These are phyloP conservation scores for Termitomyces sp. DNA, from an alignment of 768 basidiomycete species.

Conservation along the genomic window DNA sequence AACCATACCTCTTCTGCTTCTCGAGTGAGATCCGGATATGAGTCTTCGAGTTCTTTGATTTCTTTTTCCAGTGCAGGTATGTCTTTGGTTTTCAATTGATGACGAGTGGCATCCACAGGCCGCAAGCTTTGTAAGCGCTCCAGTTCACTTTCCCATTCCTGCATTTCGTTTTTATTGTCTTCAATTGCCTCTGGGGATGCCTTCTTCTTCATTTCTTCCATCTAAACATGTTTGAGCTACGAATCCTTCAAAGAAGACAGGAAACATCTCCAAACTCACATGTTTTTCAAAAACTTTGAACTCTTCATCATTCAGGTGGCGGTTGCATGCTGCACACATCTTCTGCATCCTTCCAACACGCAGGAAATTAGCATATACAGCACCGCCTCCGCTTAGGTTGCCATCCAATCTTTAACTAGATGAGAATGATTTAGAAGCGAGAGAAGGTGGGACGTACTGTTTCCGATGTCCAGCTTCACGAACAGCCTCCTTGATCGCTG, in stretches of 20 bases:
- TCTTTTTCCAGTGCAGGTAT: conserved; percentile 61
- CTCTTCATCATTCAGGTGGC: conserved; percentile 50
- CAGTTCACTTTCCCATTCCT: conserved; percentile 57
- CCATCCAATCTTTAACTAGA: conserved; percentile 20
- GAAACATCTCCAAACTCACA: conserved; percentile 40
- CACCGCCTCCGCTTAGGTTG: conserved; percentile 22
- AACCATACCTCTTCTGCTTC: conserved; percentile 57
- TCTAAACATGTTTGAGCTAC: conserved; percentile 29
- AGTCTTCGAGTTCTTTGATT: conserved; percentile 49
- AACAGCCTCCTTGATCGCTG: conserved; percentile 40
- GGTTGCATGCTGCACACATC: conserved; percentile 71
- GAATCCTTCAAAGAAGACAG: background rate
- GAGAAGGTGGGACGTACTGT: conserved; percentile 27
- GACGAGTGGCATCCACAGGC: conserved; percentile 47
- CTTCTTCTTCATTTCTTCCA: conserved; percentile 57
- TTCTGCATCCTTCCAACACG: conserved; percentile 55
- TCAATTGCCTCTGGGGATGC: conserved; percentile 40
- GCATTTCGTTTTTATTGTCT: conserved; percentile 40
- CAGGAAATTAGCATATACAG: conserved; percentile 51
- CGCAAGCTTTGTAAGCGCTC: conserved; percentile 50
- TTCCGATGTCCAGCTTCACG: conserved; percentile 36
- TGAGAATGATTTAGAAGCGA: background rate
- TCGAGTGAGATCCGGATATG: conserved; percentile 44
- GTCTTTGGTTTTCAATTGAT: conserved; percentile 53
- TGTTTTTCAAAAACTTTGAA: conserved; percentile 61